phyloP scores from a whole-genome alignment of 2,329 filamentous ascomycete genomes.

The Berkeleyomyces rouxiae region DNA sequence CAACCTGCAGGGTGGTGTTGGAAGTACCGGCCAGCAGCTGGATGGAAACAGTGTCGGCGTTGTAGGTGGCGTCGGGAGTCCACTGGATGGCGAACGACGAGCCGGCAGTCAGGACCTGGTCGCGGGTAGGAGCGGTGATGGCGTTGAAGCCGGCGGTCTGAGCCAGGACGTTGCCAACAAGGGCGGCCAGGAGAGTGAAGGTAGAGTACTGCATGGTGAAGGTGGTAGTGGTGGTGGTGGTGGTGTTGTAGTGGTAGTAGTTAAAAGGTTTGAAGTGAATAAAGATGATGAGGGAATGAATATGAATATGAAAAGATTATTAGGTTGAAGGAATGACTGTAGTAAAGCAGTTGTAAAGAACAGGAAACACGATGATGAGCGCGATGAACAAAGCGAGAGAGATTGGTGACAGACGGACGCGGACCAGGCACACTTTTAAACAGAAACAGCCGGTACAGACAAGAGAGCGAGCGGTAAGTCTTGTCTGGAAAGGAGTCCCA shows the following conservation, averaged over 20 bases:
- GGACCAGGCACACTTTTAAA: slow-evolving; percentile 12
- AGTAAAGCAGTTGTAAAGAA: not conserved
- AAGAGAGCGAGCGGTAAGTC: not conserved
- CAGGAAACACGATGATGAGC: slow-evolving; percentile 5
- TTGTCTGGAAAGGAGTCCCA: not conserved
- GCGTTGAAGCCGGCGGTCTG: slow-evolving; percentile 40
- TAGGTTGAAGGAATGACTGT: slow-evolving; percentile 11
- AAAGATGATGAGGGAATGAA: slow-evolving; percentile 3
- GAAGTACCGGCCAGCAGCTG: slow-evolving; percentile 35
- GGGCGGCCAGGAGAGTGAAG: slow-evolving; percentile 26
- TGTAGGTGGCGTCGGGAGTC: slow-evolving; percentile 25
- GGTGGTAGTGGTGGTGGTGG: slow-evolving; percentile 12
- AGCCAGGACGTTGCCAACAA: slow-evolving; percentile 35
- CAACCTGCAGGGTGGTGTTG: slow-evolving; percentile 24
- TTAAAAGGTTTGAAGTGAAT: not conserved
- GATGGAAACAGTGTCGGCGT: slow-evolving; percentile 32
- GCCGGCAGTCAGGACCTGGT: slow-evolving; percentile 32
- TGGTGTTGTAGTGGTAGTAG: not conserved
- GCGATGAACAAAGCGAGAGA: slow-evolving; percentile 9
- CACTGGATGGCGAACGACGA: slow-evolving; percentile 34
- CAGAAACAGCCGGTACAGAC: not conserved
- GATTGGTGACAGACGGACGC: not conserved
- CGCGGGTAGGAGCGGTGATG: slow-evolving; percentile 30
- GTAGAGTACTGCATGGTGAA: slow-evolving; percentile 38
- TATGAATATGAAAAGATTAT: not conserved